Conservation (phyloP, 2,329 filamentous ascomycete genomes). For the Pseudogymnoascus sp. region DNA sequence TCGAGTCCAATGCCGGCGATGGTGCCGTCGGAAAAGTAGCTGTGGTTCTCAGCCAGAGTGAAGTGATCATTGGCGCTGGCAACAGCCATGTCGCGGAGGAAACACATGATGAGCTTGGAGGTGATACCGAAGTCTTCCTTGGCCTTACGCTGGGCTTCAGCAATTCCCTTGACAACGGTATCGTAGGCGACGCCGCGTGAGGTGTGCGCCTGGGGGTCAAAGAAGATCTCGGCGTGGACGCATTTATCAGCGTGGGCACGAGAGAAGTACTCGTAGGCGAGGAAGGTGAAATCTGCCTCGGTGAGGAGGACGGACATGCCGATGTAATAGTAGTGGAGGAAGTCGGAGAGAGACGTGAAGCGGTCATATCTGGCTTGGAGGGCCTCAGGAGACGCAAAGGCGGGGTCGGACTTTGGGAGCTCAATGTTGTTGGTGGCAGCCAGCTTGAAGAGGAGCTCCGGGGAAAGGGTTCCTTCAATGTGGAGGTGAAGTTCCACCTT, state of each 20-base stretch:
- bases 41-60: constrained; percentile 31
- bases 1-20: constrained; percentile 59
- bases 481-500: constrained; percentile 81
- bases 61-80: constrained; percentile 43
- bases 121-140: constrained; percentile 54
- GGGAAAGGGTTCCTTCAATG: constrained; percentile 66
- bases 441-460: constrained; percentile 60
- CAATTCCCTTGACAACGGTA: constrained; percentile 56
- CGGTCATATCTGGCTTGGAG: constrained; percentile 54
- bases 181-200: constrained; percentile 52
- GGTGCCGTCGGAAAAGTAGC: constrained; percentile 41
- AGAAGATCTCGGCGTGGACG: constrained; percentile 68
- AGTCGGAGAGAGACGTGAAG: constrained; percentile 67
- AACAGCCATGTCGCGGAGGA: constrained; percentile 60
- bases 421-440: constrained; percentile 56
- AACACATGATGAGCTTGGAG: constrained; percentile 60
- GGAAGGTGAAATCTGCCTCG: constrained; percentile 59
- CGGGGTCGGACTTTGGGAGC: constrained; percentile 47
- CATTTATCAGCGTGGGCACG: constrained; percentile 56
- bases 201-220: constrained; percentile 70
- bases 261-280: constrained; percentile 64
- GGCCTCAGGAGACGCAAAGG: constrained; percentile 51
- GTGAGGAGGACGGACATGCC: constrained; percentile 62
- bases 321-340: constrained; percentile 70
- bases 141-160: constrained; percentile 50